Evolutionary conservation across 164 flowering plant genomes (phyloP).

Genomic region (Vitis cinerea): DNA sequence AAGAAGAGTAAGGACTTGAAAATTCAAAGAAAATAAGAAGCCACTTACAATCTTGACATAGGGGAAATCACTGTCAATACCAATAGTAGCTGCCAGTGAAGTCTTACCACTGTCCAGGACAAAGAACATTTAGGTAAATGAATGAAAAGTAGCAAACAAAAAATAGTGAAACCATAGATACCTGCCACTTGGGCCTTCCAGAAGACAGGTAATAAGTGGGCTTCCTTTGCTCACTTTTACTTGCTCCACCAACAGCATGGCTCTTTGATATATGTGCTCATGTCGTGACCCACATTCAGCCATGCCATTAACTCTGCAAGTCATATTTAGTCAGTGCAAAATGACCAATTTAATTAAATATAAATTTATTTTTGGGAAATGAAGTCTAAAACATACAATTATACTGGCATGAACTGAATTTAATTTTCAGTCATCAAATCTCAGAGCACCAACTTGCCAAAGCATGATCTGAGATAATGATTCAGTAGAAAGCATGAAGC

Average conservation of each 20-base stretch:
- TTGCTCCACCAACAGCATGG: slow-evolving; percentile 94
- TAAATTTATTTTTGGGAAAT: no score
- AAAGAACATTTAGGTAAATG: slow-evolving; percentile 5
- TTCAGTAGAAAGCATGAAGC: no score
- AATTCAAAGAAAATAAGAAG: not conserved
- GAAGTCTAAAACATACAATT: not conserved
- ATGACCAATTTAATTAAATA: no score
- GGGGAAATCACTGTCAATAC: slow-evolving; percentile 92
- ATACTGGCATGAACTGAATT: no score
- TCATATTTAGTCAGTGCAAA: not conserved
- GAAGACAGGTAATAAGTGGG: slow-evolving; percentile 85
- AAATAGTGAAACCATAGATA: slow-evolving; percentile 15
- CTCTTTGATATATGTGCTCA: slow-evolving; percentile 72
- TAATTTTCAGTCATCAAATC: no score
- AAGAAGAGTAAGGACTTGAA: slow-evolving; percentile 2
- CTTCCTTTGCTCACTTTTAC: slow-evolving; percentile 93
- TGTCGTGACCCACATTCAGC: slow-evolving; percentile 85
- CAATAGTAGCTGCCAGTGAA: slow-evolving; percentile 91
- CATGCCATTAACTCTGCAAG: slow-evolving; percentile 77
- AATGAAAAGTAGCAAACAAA: not conserved
- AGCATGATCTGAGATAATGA: no score
- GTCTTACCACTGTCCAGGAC: slow-evolving; percentile 83
- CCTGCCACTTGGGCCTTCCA: slow-evolving; percentile 99
- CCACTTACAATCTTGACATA: slow-evolving; percentile 91
- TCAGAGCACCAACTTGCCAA: no score